Base-by-base conservation (phyloP, 1,139 yeast species). In the Suhomyces yuchorum region DNA sequence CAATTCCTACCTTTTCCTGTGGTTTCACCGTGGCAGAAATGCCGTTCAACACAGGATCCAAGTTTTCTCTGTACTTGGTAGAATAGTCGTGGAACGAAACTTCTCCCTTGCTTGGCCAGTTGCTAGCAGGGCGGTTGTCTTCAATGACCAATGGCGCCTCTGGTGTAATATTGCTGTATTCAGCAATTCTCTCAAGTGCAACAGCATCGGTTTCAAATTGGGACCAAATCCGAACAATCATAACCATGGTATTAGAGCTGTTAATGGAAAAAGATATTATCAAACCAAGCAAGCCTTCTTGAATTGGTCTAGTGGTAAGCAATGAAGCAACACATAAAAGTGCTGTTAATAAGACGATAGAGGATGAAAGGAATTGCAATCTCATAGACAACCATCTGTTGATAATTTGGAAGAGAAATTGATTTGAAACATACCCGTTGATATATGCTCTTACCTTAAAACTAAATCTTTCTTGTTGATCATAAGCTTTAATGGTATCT, bases 341-440 rank as follows among this genome's bases (percentile, higher is more conserved):
- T 3, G 67, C 51, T 3, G 66, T 47, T 19, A 55, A 44, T 36
- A 62, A 59, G 36, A 64, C 57, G n/a, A 66, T 57, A 30, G 58
- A 40, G 2, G 66, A 56, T 4, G 68, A 61, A 40, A 65, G 62
- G 19, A 56, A 53, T 43, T 63, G 67, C 39, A 66, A 59, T 44
- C 70, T 55, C 50, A 63, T 53, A 8, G 66, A 60, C 36, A 66
- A 55, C 70, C 70, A 66, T 55, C 70, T 59, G 55, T 62, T 63
- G 28, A 61, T 55, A 24, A 58, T 51, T 40, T 56, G 60, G 32
- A 48, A 40, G 14, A 52, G 49, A 26, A 46, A 45, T 39, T 54
- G 54, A n/a, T 59, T 52, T 40, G 54, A 55, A 5, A 53, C 51
- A 30, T 52, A 51, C 3, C 55, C 56, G 38, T 65, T 59, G 2